Evolutionary conservation across 2,329 filamentous ascomycete genomes (phyloP), one percentile per base, ranked within the genome.

Genomic region (Colletotrichum zoysiae): DNA sequence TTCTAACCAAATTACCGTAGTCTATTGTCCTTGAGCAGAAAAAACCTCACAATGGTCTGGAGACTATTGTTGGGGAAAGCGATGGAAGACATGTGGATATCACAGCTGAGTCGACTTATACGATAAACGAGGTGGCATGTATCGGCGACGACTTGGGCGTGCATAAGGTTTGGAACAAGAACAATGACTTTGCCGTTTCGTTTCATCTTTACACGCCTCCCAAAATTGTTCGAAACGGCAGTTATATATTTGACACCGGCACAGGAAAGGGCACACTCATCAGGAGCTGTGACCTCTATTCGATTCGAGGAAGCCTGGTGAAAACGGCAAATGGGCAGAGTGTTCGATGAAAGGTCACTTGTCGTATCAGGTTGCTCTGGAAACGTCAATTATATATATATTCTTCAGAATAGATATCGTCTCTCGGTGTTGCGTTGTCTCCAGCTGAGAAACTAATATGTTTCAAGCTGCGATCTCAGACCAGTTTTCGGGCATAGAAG

Each of bases 141-240:
- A 97, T 98, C 91, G 92, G 93, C 46, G 95, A 97, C 79, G 89
- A 94, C 83, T 89, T 97, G 30, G 95, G 95, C 23, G 85, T 97
- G 46, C 95, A 97, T 82, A 44, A 90, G 91, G 91, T 97, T 70
- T 89, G 88, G 75, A 97, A 97, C 81, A 88, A 89, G 23, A 90
- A 92, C 59, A 86, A 88, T 76, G 89, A 93, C 78, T 44, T 90
- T 92, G 95, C 95, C 74, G 90, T 97, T 60, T 97, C 94, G 65
- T 83, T 97, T 73, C 95, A 97, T n/a, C 57, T 59, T 4, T 59
- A 59, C 38, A 59, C 57, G 57, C 23, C 40, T 20, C 57, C 57
- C 40, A 59, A 59, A 11, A 46, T 46, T 4, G 57, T 33, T 12
- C 23, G 40, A 7, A 20, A 59, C 16, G 40, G 57, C 18, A 46